Evolutionary conservation across 352 stramenopile genomes (phyloP).

Genomic region (Thraustochytrium sp.): DNA sequence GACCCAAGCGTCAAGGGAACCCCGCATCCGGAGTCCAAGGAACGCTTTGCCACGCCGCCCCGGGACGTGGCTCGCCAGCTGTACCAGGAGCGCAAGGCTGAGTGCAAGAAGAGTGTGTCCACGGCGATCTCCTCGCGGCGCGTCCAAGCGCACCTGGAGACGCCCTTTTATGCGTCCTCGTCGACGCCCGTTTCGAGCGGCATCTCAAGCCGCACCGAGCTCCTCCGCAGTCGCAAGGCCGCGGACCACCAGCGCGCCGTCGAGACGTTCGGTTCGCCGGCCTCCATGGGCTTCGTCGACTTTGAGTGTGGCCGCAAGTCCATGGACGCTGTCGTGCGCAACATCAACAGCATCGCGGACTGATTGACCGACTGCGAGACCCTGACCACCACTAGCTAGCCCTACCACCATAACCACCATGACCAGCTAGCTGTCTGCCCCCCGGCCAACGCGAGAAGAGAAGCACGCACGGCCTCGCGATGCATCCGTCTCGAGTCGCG

Average conservation of each 20-base stretch:
- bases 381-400: neutral
- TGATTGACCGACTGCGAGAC: too few species aligned
- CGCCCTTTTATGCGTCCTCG: neutral
- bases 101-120: neutral
- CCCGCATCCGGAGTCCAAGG: neutral
- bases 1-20: neutral
- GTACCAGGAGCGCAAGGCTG: neutral
- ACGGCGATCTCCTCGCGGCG: neutral
- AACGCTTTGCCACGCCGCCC: neutral
- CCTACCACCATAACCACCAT: neutral
- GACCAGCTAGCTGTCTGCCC: neutral
- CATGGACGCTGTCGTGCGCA: constrained; percentile 21
- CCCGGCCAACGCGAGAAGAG: neutral
- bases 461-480: neutral
- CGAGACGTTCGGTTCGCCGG: neutral
- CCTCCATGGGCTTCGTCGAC: constrained; percentile 3
- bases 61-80: neutral
- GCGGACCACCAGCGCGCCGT: neutral
- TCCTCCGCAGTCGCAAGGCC: neutral
- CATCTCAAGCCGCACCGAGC: neutral
- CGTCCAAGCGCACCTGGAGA: constrained; percentile 10
- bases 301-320: constrained; percentile 31
- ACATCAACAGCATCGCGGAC: constrained; percentile 31
- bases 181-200: neutral
- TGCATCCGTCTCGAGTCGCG: too few species aligned